Conservation (phyloP, 164 flowering plant species). For the Santalum album region DNA sequence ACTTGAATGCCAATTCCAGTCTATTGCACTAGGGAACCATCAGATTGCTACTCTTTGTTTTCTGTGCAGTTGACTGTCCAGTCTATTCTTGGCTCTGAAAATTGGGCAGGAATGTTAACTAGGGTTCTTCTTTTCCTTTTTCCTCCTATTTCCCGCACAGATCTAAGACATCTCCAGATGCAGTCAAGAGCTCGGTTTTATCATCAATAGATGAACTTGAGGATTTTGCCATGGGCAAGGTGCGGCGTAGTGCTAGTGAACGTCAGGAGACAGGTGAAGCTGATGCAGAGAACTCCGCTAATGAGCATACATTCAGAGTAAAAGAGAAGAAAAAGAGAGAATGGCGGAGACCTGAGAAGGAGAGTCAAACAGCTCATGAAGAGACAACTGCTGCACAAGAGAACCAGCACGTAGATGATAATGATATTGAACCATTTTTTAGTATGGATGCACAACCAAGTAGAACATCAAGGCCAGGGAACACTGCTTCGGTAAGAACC, state of each 20-base stretch:
- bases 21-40: too few relatives aligned
- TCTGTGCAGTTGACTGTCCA: too few relatives aligned
- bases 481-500: conserved; percentile 20
- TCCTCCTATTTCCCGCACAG: neutral
- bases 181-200: conserved; percentile 19
- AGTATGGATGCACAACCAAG: conserved; percentile 18
- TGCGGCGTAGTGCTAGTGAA: conserved; percentile 10
- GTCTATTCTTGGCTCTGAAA: neutral
- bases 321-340: neutral
- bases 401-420: conserved; percentile 10
- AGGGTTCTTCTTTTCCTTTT: neutral
- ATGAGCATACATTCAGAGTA: neutral
- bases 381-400: conserved; percentile 12
- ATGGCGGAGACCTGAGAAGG: neutral
- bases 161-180: neutral
- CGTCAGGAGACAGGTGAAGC: neutral
- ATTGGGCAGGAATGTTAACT: neutral
- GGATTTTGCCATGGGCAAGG: conserved; percentile 34
- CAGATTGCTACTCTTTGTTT: too few relatives aligned
- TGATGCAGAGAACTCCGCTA: neutral
- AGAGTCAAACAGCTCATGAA: conserved; percentile 12
- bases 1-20: too few relatives aligned
- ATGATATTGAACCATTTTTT: conserved; percentile 28
- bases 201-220: conserved; percentile 44
- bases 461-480: conserved; percentile 27